Evolutionary conservation across 495 filamentous ascomycete species (phyloP), one percentile per base, ranked within the genome.

Genomic region (Pyrenopolyporus hunteri): DNA sequence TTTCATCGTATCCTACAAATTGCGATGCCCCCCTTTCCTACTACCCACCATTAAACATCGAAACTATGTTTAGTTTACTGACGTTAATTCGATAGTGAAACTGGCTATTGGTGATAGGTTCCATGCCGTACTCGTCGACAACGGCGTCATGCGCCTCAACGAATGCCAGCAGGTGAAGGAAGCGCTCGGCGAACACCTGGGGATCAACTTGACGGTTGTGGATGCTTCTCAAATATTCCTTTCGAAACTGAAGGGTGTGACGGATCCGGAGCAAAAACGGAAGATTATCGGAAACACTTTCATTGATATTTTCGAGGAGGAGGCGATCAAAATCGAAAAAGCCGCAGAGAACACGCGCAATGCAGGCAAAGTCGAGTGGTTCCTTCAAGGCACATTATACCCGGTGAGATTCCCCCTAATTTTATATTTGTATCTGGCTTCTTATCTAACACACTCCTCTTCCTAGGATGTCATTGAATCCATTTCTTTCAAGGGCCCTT

Each of bases 161-260:
- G 94, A 98, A 75, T 92, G 88, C 62, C 76, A 86, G 62, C 76
- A 83, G 62, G 94, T 97, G 31, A 82, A 95, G 66, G 76, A 92
- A 72, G 88, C 84, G 0, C 80, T 98, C 13, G 79, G 79, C 0
- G 69, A 92, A 68, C 83, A 92, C 33, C 80, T 98, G 0, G 90
- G 91, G 10, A 96, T 98, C 68, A 91, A 96, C 71, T 78, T 98
- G 10, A 96, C 90, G 0, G 88, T 98, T 37, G 83, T 94, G 4
- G 89, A 98, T 67, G 93, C 87, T 8, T 79, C 83, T 13, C 78
- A 93, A 62, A 76, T 78, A 11, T 98, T 98, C 78, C 73, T 97
- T 16, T 74, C 70, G 6, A 78, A 85, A 11, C 81, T 98, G 6
- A 86, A 87, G 72, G 93, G 91, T 20, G 83, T 94, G 31, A 65